Base-by-base conservation (phyloP, 202 grass and related monocot genomes). In the Miscanthus sacchariflorus region DNA sequence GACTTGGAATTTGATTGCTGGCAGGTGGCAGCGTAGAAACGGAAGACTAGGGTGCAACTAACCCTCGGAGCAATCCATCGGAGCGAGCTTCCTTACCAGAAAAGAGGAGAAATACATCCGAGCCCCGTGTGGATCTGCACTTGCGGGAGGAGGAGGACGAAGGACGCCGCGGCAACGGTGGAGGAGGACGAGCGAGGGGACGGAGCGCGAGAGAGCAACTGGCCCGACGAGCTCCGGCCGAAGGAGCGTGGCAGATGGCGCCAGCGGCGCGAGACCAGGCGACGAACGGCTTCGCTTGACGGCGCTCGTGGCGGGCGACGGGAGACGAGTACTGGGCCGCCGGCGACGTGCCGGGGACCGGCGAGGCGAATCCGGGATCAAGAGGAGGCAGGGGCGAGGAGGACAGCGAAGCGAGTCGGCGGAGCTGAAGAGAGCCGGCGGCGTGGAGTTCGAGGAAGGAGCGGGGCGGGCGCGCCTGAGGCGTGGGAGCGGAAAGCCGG, bases 381-480 rank as follows among this genome's bases (percentile, higher is more conserved):
- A 27, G 25, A 15, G 82, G 2, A 46, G 11, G 39, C 54, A 5
- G 12, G 40, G 33, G 13, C 13, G n/a, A 77, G 45, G 87, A 86
- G 54, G 48, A 85, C 19, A 87, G 82, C 66, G 35, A 48, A 76
- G 39, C 71, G 56, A 75, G 71, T 14, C 59, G 25, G 33, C 6
- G 54, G 90, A 45, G 28, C 30, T 15, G 65, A 6, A 63, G 1
- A 7, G 68, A 63, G 87, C 87, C 87, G 87, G 46, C 79, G 74
- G 68, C 45, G 58, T 86, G 73, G 79, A 72, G 83, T 50, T 78
- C 35, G 86, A 86, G 82, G 40, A 66, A 64, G 73, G 65, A 45
- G 64, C 33, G 24, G 19, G 68, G 74, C 71, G 27, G 13, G 76
- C 15, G 59, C 21, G 74, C 25, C 19, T 18, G 27, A 28, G 64